Evolutionary conservation across 495 filamentous ascomycete species (phyloP), one percentile per base, ranked within the genome.

Genomic region (Neurospora sp.): DNA sequence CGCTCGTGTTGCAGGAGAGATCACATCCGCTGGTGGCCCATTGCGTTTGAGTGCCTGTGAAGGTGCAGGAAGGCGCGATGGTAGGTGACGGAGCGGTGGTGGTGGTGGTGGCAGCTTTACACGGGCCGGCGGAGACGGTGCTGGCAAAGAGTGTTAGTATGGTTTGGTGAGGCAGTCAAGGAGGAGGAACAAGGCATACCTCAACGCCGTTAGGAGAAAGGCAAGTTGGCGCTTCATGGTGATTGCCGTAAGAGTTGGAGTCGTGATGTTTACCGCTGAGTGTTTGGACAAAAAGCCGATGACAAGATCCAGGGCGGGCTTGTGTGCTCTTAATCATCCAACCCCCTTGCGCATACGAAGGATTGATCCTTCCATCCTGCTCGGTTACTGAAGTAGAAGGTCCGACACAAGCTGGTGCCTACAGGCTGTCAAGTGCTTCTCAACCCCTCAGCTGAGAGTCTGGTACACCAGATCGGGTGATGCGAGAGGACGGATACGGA

Each of bases 11-110:
- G 44, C 74, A 76, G 0, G 44, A 3, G 11, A 77, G 69, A 27
- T 59, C 71, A 20, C 74, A 77, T 4, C 74, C 74, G 37, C 48
- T 72, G 27, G 71, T 72, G 16, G 44, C 39, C 11, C 37, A 74
- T 39, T 18, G 40, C 1, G 74, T 77, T 10, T 73, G 72, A 20
- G 72, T 72, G 0, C 74, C 74, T 1, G 72, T 72, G 10, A 42
- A 72, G 18, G 72, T 76, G 71, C 76, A 76, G 6, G 69, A 73
- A 0, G 69, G 69, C 0, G 76, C 54, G 12, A 62, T 18, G 27
- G 54, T 62, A 9, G 23, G 27, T 9, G 54, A 35, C 1, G 54
- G 27, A 66, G 54, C 14, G 27, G 14, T 62, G 27, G 54, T 66
- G 14, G 12, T 35, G 12, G 14, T 35, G 12, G 54, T 66, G 7